Conservation (phyloP, 495 filamentous ascomycete genomes). For the Pyrenopolyporus hunteri region DNA sequence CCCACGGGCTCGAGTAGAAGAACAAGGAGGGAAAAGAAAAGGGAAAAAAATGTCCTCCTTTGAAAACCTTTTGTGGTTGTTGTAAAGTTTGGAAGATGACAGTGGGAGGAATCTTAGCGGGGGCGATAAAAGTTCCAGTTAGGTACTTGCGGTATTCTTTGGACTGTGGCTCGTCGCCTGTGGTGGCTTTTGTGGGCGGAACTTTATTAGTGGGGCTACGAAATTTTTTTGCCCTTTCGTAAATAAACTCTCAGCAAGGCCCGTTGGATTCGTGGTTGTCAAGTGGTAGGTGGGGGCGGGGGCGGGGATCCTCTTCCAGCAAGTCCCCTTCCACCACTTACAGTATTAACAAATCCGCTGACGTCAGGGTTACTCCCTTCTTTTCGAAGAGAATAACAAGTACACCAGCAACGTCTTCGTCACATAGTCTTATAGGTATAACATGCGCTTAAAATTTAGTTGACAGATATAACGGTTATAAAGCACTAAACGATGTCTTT, state of each 20-base stretch:
- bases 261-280: no score
- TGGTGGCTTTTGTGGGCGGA: background rate
- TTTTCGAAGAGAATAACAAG: no score
- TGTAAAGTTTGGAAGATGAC: slow-evolving; percentile 6
- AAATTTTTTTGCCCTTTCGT: slow-evolving; percentile 31
- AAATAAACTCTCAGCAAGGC: slow-evolving; percentile 14
- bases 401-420: no score
- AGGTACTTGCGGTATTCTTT: background rate
- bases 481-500: no score
- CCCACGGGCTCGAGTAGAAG: background rate
- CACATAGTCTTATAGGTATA: no score
- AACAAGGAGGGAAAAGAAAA: slow-evolving; percentile 4
- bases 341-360: slow-evolving; percentile 5
- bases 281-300: slow-evolving; percentile 21
- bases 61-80: slow-evolving; percentile 14
- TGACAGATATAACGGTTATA: no score
- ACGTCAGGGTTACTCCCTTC: slow-evolving; percentile 21
- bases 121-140: slow-evolving; percentile 18
- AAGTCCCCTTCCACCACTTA: slow-evolving; percentile 8
- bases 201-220: slow-evolving; percentile 5
- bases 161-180: slow-evolving; percentile 5
- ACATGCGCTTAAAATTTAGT: no score
- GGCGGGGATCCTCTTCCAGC: no score
- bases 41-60: slow-evolving; percentile 21
- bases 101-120: slow-evolving; percentile 16